Percentiles rank a stretch among this genome's conserved stretches.
Evolutionary conservation across 2,329 filamentous ascomycete genomes (phyloP).

Genomic region (Emericellopsis atlantica): DNA sequence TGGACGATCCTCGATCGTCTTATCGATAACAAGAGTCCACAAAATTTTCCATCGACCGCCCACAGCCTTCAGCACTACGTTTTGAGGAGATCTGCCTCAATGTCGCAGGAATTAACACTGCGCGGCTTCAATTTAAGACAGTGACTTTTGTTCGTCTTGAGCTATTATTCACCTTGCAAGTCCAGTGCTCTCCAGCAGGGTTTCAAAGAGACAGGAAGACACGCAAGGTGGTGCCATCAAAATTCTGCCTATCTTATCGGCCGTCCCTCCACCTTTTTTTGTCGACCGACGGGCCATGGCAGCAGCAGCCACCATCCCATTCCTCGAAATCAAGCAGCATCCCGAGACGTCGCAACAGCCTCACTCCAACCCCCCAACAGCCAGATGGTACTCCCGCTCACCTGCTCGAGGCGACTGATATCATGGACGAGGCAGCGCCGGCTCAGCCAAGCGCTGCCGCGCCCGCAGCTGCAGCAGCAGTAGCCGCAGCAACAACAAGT

Average conservation of each 20-base stretch:
- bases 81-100: too few relatives aligned
- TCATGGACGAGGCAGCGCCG: conserved; percentile 27
- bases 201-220: too few relatives aligned
- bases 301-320: too few relatives aligned
- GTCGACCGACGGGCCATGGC: too few relatives aligned
- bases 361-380: background rate
- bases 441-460: conserved; percentile 18
- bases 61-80: background rate
- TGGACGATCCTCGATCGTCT: too few relatives aligned
- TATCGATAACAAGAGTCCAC: conserved; percentile 1
- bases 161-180: too few relatives aligned
- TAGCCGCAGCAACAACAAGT: conserved; percentile 11
- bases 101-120: too few relatives aligned
- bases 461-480: conserved; percentile 8
- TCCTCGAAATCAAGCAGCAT: too few relatives aligned
- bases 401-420: conserved; percentile 17
- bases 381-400: conserved; percentile 8
- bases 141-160: too few relatives aligned
- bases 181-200: too few relatives aligned
- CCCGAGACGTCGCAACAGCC: too few relatives aligned
- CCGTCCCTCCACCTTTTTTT: conserved; percentile 4
- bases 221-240: conserved; percentile 13
- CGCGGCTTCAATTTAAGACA: background rate
- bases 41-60: conserved; percentile 3
- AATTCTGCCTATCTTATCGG: conserved; percentile 22